A percentile compares a stretch with the other conserved stretches of the same genome.
Conservation (phyloP, 257 asterid species). For the Ophiorrhiza pumila region DNA sequence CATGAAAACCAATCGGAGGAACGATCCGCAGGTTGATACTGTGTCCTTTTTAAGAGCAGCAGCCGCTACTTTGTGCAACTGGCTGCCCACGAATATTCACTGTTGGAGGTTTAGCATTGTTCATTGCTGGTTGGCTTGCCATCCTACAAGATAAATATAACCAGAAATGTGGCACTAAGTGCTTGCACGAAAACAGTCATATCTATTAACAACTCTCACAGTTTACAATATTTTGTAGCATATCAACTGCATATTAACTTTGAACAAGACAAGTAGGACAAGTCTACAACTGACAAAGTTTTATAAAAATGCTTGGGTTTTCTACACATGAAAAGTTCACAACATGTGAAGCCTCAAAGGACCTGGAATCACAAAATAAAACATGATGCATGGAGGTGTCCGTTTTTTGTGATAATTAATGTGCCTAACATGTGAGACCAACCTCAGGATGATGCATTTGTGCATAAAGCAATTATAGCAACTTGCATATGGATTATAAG, state of each 20-base stretch:
- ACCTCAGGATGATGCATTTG: neutral
- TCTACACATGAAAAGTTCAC: slow-evolving; percentile 40
- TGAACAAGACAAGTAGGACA: neutral
- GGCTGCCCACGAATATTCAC: slow-evolving; percentile 52
- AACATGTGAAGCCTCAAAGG: neutral
- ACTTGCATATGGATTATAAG: neutral
- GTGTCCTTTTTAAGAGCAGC: slow-evolving; percentile 33
- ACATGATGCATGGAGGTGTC: neutral
- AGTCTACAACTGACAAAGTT: neutral
- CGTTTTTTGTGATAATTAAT: neutral
- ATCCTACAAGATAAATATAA: slow-evolving; percentile 29
- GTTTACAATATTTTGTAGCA: neutral
- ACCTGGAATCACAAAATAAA: neutral
- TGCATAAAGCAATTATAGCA: neutral
- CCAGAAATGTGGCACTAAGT: neutral
- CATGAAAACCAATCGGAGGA: slow-evolving; percentile 10
- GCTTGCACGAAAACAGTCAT: neutral
- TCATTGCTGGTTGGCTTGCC: slow-evolving; percentile 48
- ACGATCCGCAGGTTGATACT: neutral
- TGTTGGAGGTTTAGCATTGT: slow-evolving; percentile 37
- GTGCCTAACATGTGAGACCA: neutral
- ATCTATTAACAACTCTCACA: neutral
- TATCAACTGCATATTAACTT: neutral
- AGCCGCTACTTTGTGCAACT: slow-evolving; percentile 41
- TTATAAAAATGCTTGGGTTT: too few species aligned